Percentiles rank a stretch among this genome's conserved stretches.
These are phyloP conservation scores for Neurospora crassa DNA, from an alignment of 2,329 filamentous ascomycete genomes.

Conservation along the genomic window DNA sequence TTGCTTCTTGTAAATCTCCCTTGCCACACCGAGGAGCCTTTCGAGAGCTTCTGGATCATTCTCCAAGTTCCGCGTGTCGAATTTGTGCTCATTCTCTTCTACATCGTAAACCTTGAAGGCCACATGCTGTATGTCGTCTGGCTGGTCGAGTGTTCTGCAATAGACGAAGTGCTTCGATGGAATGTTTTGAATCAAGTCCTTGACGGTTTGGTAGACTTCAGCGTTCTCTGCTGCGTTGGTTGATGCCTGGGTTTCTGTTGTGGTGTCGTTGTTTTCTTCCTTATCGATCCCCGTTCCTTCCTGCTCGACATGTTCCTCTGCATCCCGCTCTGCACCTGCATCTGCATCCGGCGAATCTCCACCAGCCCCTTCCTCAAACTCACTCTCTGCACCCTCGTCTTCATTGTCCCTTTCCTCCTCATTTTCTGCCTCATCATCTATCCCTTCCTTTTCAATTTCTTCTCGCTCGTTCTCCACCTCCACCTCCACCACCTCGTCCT, in stretches of 20 bases:
- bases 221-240: neutral
- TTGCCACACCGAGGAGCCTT: neutral
- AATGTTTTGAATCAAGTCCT: neutral
- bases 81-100: fast-evolving
- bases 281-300: neutral
- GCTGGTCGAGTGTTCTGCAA: neutral
- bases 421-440: neutral
- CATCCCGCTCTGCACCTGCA: neutral
- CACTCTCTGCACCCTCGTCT: neutral
- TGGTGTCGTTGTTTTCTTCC: neutral
- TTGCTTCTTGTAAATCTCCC: neutral
- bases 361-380: neutral
- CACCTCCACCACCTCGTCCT: neutral
- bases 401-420: neutral
- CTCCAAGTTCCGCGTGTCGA: neutral
- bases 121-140: neutral
- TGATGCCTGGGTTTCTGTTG: neutral
- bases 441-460: neutral
- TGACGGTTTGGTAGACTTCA: neutral
- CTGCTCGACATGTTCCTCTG: neutral
- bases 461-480: neutral
- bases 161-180: neutral
- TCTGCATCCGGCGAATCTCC: neutral
- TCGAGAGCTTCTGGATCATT: neutral
- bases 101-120: neutral